Percentiles rank a stretch among this genome's conserved stretches.
phyloP scores from a whole-genome alignment of 1,284 basidiomycete genomes.

The Spongiforma sp. region DNA sequence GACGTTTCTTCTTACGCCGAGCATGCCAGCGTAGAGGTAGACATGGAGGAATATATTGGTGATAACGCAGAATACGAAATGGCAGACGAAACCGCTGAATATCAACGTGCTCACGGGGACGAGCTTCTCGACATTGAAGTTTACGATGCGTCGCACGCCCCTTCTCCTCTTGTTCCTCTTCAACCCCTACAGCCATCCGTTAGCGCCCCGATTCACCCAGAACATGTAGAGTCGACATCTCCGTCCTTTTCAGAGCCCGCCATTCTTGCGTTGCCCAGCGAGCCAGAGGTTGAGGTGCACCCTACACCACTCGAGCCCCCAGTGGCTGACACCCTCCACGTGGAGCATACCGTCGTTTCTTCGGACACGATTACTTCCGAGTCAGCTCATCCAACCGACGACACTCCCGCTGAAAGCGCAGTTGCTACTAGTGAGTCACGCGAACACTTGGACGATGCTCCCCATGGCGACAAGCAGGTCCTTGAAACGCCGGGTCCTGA shows the following conservation, averaged over 20 bases:
- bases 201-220: slow-evolving; percentile 26
- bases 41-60: slow-evolving; percentile 68
- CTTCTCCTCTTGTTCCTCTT: slow-evolving; percentile 34
- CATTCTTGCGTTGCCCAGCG: slow-evolving; percentile 5
- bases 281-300: slow-evolving; percentile 17
- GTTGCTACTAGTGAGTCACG: slow-evolving; percentile 26
- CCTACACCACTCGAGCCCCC: slow-evolving; percentile 19
- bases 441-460: slow-evolving; percentile 17
- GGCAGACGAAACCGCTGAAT: slow-evolving; percentile 49
- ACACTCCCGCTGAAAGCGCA: slow-evolving; percentile 7
- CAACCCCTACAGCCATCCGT: slow-evolving; percentile 23
- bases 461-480: slow-evolving; percentile 4
- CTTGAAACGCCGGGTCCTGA: slow-evolving; percentile 9
- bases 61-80: slow-evolving; percentile 73
- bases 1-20: slow-evolving; percentile 37
- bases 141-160: slow-evolving; percentile 52
- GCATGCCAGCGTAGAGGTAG: slow-evolving; percentile 63
- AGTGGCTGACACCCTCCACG: slow-evolving; percentile 18
- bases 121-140: slow-evolving; percentile 66
- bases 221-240: slow-evolving; percentile 3
- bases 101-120: slow-evolving; percentile 33
- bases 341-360: slow-evolving; percentile 16
- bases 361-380: slow-evolving; percentile 9
- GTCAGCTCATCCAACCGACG: slow-evolving; percentile 7
- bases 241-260: slow-evolving; percentile 14